Evolutionary conservation across 495 filamentous ascomycete species (phyloP), one percentile per base, ranked within the genome.

Genomic region (Lasiosphaeris hirsuta): DNA sequence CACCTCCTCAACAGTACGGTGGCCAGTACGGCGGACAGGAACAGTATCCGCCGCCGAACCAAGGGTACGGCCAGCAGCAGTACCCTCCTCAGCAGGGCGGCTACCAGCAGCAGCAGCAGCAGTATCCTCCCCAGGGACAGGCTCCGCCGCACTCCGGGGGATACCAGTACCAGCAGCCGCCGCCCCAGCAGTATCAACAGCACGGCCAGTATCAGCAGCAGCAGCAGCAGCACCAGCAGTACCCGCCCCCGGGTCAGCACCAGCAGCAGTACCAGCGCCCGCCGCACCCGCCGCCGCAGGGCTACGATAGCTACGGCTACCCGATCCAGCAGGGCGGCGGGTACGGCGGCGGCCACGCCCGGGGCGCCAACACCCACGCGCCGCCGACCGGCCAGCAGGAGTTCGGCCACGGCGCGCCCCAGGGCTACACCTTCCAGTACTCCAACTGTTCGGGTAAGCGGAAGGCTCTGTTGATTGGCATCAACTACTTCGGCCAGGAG

Each of bases 401-500:
- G 55, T 80, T 80, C 54, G 77, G 75, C 51, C 72, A 78, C 57
- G 77, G 77, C 13, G 76, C 76, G 10, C 77, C 77, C 3, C 57
- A 69, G 17, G 72, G 65, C 11, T 80, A 79, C 55, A 77, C 70
- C 13, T 96, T 90, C 76, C 86, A 92, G 73, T 96, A 96, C 75
- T 95, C 90, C 39, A 82, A 87, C 57, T 96, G 92, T 71, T 89
- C 87, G 9, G 92, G 92, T 15, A 84, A 84, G 63, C 81, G 92
- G 61, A 94, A 92, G 79, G 92, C 92, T 11, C 73, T 97, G 37
- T 70, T 97, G 63, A 95, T 97, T 56, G 92, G 92, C 44, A 93
- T 96, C 77, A 97, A 97, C 75, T 97, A 97, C 72, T 91, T 95
- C 57, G 84, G 87, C 50, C 90, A 96, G 69, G 78, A 86, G 54